Base-by-base conservation (phyloP, 495 filamentous ascomycete species). In the Aspergillus campestris region DNA sequence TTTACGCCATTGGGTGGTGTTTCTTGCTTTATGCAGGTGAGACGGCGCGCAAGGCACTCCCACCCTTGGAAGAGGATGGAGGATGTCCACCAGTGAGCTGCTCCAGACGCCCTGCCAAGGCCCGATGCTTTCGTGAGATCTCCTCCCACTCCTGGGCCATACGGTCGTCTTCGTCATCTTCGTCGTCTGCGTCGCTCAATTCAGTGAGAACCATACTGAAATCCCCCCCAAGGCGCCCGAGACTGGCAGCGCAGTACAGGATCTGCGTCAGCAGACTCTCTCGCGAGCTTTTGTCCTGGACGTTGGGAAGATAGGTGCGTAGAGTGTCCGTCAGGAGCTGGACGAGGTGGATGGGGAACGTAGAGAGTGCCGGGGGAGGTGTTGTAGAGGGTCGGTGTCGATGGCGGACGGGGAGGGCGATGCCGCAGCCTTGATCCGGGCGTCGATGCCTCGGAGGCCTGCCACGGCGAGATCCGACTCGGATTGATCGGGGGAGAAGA, bases 261-360 rank as follows among this genome's bases (percentile, higher is more conserved):
- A 97, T 85, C 59, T 99, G 94, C 0, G 90, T 99, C 3, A 97
- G 67, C 44, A 99, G 67, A 56, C 87, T 92, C 51, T 99, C 94
- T 35, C 72, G 73, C 0, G 84, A 82, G 34, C 79, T 77, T 34
- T 81, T 81, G 56, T 97, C 91, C 51, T 77, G 75, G 11, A 99
- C 80, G 45, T 86, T 90, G 0, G 88, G 85, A 5, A 97, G 71
- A 65, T 97, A 97, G 12, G 64, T 63, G 45, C 80, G 74, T 34
- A 99, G 71, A 0, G 87, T 94, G 37, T 84, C 80, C 15, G 83
- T 80, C 39, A 99, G 70, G 56, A 95, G 76, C 15, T 84, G 75
- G 29, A 94, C 80, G n/a, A 97, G 69, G 57, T 94, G 81, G 42
- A 90, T 72, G 1, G 90, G 86, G 53, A 96, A 97, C 1, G 86